Conservation (phyloP, 352 stramenopile genomes). For the Globisporangium barbulae region DNA sequence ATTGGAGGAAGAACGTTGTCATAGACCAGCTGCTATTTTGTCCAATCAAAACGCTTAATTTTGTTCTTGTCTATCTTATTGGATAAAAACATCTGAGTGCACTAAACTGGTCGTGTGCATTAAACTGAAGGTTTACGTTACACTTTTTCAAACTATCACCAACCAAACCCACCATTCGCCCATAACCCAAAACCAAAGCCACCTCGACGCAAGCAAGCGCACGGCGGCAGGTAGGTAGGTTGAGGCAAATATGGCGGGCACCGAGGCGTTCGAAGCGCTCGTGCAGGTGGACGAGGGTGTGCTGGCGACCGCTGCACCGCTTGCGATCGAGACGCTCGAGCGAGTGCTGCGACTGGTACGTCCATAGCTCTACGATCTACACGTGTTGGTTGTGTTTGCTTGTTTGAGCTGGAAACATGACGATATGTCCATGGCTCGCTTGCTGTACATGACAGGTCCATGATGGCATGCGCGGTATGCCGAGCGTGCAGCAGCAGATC, state of each 20-base stretch:
- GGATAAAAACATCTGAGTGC: no score
- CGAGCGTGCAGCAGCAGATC: conserved; percentile 39
- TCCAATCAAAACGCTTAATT: no score
- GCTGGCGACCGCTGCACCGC: conserved; percentile 55
- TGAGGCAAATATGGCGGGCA: background rate
- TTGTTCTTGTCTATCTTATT: no score
- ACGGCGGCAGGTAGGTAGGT: background rate
- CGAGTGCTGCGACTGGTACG: conserved; percentile 44
- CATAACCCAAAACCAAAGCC: background rate
- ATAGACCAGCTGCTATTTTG: no score
- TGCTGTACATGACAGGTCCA: conserved; percentile 25
- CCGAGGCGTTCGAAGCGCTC: conserved; percentile 50
- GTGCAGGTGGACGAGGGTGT: conserved; percentile 66
- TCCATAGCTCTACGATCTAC: background rate
- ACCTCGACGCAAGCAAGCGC: background rate
- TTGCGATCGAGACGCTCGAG: conserved; percentile 43
- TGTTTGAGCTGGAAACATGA: background rate
- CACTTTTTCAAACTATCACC: no score
- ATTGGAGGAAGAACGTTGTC: no score
- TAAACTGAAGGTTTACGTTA: no score
- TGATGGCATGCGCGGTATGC: conserved; percentile 34
- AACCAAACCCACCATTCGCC: background rate
- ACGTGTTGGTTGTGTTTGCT: background rate
- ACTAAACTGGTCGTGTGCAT: no score
- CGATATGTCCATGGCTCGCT: background rate